A percentile compares a stretch with the other conserved stretches of the same genome.
Evolutionary conservation across 305 asterid species (phyloP).

Genomic region (Fraxinus floribunda): DNA sequence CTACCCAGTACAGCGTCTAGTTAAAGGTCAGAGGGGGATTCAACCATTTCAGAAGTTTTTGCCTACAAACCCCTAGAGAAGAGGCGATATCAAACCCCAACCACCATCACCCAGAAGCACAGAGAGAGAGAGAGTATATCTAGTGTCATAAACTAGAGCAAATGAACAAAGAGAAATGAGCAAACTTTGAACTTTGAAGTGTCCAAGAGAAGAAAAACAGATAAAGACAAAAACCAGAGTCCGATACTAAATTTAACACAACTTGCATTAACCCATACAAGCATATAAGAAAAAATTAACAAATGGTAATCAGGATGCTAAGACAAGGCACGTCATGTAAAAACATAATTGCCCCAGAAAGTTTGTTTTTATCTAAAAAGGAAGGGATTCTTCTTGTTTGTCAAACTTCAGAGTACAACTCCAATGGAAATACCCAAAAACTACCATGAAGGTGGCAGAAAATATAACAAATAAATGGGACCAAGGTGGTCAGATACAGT

Average conservation of each 20-base stretch:
- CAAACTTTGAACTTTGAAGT: neutral
- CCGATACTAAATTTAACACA: neutral
- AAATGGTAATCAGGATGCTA: neutral
- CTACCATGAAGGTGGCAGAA: neutral
- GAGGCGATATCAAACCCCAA: neutral
- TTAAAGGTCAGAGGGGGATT: conserved; percentile 9
- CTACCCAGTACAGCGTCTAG: neutral
- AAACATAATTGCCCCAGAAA: neutral
- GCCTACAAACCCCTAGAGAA: neutral
- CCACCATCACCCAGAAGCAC: neutral
- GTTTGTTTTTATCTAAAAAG: neutral
- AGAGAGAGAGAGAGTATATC: neutral
- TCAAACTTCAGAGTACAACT: neutral
- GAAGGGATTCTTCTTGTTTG: neutral
- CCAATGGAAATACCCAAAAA: neutral
- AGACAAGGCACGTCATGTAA: neutral
- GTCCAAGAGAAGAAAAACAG: neutral
- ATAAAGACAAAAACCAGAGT: neutral
- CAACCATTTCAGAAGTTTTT: conserved; percentile 1
- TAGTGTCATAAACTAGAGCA: neutral
- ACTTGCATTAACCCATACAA: neutral
- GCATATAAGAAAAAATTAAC: neutral
- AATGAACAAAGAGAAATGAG: neutral
- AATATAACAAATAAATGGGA: neutral
- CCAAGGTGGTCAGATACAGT: neutral